Evolutionary conservation across 2,329 filamentous ascomycete genomes (phyloP).

Genomic region (Harringtonia lauricola): DNA sequence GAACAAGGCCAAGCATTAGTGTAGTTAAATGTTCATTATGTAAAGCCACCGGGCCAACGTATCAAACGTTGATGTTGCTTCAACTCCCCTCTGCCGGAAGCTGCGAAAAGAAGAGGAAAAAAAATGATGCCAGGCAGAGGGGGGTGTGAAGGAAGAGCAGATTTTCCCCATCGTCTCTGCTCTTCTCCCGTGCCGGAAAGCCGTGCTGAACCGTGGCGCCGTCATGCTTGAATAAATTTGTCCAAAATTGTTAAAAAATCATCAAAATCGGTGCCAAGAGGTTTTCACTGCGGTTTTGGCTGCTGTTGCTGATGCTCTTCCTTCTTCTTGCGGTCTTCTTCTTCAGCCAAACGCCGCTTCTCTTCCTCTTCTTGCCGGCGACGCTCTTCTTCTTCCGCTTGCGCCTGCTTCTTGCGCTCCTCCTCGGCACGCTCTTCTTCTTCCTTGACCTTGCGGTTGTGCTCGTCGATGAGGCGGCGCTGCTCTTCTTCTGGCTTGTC

Average conservation of each 20-base stretch:
- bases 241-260: not conserved
- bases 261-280: not conserved
- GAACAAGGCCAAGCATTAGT: not conserved
- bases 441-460: slow-evolving; percentile 20
- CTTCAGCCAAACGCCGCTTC: not conserved
- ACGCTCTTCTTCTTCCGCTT: slow-evolving; percentile 9
- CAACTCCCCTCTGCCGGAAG: not conserved
- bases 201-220: too few species aligned
- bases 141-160: too few species aligned
- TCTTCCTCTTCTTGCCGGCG: slow-evolving; percentile 5
- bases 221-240: too few species aligned
- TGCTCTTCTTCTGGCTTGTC: slow-evolving; percentile 48
- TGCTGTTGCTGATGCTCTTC: slow-evolving; percentile 1
- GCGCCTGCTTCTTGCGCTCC: slow-evolving; percentile 18
- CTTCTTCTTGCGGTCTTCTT: slow-evolving; percentile 3
- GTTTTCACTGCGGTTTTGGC: not conserved
- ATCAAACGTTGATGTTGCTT: not conserved
- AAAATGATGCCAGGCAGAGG: not conserved
- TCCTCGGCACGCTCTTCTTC: slow-evolving; percentile 15
- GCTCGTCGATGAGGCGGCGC: slow-evolving; percentile 31
- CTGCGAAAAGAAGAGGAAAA: not conserved
- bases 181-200: too few species aligned
- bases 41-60: not conserved
- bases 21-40: not conserved
- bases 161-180: too few species aligned